Evolutionary conservation across 202 grass and related monocot species (phyloP), one percentile per base, ranked within the genome.

Genomic region (Bolboschoenoplectus hybrid): DNA sequence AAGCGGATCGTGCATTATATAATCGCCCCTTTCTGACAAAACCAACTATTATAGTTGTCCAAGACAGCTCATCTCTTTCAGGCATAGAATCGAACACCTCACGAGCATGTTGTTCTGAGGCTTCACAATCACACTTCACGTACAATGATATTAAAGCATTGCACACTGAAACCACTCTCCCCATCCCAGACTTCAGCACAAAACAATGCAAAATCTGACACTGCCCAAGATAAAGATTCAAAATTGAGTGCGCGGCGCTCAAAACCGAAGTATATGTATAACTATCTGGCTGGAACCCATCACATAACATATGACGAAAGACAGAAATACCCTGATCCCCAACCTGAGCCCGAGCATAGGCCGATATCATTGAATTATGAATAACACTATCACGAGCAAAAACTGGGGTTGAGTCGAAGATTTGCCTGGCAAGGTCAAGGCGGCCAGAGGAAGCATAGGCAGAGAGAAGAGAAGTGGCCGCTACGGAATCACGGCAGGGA

Each of bases 361-460:
- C 87, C 9, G 96, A 95, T 61, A 98, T 94, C 79, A 95, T 80
- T 72, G 96, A 87, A 72, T 98, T 98, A 85, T 95, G 88, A 65
- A 98, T 87, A 45, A 98, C 91, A 39, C 93, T 92, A 63, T 98
- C 96, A n/a, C 96, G 89, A 86, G 77, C 71, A n/a, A 56, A 34
- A 41, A 73, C 78, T 62, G 93, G 90, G 64, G 90, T 88, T 55
- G 51, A 35, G 41, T 92, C 82, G 87, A 94, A 95, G 75, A 95
- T 89, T 74, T 85, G 85, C 17, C 58, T 74, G 57, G 96, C 87
- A 19, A 88, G 83, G 7, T 85, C 84, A 64, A 93, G 88, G 53
- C 84, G 86, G 38, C 93, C 91, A 51, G 84, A 84, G 81, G 90
- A 81, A 46, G 95, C 88, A 75, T 89, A 76, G 4, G 95, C 88